These are phyloP conservation scores for Vanrija sp. DNA, from an alignment of 1,284 basidiomycete species.

Conservation along the genomic window DNA sequence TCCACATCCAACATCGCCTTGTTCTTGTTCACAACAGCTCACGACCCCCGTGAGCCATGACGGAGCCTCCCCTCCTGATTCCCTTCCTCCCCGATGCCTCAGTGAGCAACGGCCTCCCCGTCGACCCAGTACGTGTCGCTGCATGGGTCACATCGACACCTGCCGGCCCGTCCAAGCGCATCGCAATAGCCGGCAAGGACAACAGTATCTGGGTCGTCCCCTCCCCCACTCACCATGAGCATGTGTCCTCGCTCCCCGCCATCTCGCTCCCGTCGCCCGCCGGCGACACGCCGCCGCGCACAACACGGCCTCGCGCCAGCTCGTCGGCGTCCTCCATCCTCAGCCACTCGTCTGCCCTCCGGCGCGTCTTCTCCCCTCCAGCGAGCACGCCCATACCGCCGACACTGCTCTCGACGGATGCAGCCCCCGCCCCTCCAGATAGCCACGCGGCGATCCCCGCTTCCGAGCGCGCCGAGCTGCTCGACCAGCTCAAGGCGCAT, in stretches of 20 bases:
- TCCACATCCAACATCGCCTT: neutral
- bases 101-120: slow-evolving; percentile 21
- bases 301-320: slow-evolving; percentile 19
- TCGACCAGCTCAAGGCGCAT: slow-evolving; percentile 36
- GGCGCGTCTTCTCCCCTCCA: slow-evolving; percentile 35
- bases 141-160: slow-evolving; percentile 25
- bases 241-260: neutral
- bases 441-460: slow-evolving; percentile 13
- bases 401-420: slow-evolving; percentile 23
- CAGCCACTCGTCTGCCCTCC: slow-evolving; percentile 14
- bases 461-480: slow-evolving; percentile 23
- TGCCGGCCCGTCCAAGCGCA: slow-evolving; percentile 21
- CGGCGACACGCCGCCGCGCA: slow-evolving; percentile 25
- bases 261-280: slow-evolving; percentile 19
- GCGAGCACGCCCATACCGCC: slow-evolving; percentile 7
- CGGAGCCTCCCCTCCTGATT: slow-evolving; percentile 20
- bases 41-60: slow-evolving; percentile 2
- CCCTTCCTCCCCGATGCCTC: slow-evolving; percentile 29
- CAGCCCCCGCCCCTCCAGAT: slow-evolving; percentile 20
- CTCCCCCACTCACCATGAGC: neutral
- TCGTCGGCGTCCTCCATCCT: slow-evolving; percentile 32
- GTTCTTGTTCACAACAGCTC: neutral
- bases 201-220: slow-evolving; percentile 40
- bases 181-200: slow-evolving; percentile 31
- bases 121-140: slow-evolving; percentile 29